phyloP scores from a whole-genome alignment of 1,284 basidiomycete species.

The Cerrena zonata region DNA sequence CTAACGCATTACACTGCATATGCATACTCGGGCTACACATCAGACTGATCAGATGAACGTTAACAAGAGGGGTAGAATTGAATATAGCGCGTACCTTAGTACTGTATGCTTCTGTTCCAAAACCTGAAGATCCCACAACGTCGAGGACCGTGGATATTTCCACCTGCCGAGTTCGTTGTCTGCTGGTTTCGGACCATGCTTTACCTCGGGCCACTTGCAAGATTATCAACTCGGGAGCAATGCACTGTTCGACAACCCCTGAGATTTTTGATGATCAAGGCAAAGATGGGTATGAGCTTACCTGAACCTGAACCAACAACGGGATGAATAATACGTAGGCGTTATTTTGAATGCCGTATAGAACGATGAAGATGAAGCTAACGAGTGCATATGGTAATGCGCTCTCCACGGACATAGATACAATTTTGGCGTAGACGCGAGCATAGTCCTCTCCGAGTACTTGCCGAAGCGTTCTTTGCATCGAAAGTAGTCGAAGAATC shows the following conservation, averaged over 20 bases:
- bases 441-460: neutral
- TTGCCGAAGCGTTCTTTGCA: neutral
- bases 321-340: neutral
- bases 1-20: too few species aligned
- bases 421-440: neutral
- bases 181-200: neutral
- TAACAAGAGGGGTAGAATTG: too few species aligned
- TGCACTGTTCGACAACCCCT: too few species aligned
- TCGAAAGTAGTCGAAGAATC: too few species aligned
- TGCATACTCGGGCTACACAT: too few species aligned
- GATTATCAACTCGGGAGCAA: neutral
- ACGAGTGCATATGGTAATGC: neutral
- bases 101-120: too few species aligned
- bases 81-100: too few species aligned
- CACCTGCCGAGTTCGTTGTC: neutral
- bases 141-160: neutral
- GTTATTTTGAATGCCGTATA: neutral
- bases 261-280: too few species aligned
- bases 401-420: neutral
- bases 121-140: neutral
- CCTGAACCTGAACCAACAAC: neutral
- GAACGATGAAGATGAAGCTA: neutral
- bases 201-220: neutral
- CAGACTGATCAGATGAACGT: too few species aligned
- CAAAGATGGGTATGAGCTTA: too few species aligned